A percentile compares a stretch with the other conserved stretches of the same genome.
These are phyloP conservation scores for Rhododendron molle DNA, from an alignment of 148 eudicot species.

Conservation along the genomic window DNA sequence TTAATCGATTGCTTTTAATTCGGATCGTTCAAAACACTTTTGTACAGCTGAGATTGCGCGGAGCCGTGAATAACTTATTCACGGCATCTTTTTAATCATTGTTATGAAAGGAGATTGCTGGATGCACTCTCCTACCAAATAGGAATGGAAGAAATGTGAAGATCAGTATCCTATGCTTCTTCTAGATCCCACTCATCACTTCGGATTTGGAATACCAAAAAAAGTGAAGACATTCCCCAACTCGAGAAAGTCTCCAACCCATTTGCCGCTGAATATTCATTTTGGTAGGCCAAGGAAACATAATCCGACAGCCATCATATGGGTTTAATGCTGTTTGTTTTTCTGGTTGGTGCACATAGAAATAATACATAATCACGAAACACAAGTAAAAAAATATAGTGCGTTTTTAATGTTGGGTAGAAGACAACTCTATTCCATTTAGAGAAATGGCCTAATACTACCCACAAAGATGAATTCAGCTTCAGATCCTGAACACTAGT, in stretches of 20 bases:
- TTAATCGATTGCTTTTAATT: too few relatives aligned
- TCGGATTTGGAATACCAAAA: neutral
- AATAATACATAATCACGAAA: neutral
- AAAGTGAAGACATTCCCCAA: slow-evolving; percentile 3
- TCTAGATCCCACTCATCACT: neutral
- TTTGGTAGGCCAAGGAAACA: slow-evolving; percentile 3
- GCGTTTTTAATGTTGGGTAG: neutral
- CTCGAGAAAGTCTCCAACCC: slow-evolving; percentile 4
- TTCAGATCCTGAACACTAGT: too few relatives aligned
- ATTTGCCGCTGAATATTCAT: slow-evolving; percentile 7
- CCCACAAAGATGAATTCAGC: too few relatives aligned
- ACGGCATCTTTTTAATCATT: too few relatives aligned
- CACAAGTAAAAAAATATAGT: neutral
- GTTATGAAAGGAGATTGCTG: neutral
- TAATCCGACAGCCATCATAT: neutral
- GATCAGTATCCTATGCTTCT: slow-evolving; percentile 12
- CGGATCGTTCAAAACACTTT: too few relatives aligned
- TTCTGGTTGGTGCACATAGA: slow-evolving; percentile 17
- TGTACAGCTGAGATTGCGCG: too few relatives aligned
- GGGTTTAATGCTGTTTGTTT: slow-evolving; percentile 2
- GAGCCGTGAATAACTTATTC: too few relatives aligned
- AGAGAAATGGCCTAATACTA: neutral
- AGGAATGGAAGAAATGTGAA: neutral
- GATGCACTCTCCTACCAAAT: neutral
- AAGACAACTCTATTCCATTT: neutral